These are phyloP conservation scores for Beauveria brongniartii DNA, from an alignment of 2,329 filamentous ascomycete species.

Conservation along the genomic window DNA sequence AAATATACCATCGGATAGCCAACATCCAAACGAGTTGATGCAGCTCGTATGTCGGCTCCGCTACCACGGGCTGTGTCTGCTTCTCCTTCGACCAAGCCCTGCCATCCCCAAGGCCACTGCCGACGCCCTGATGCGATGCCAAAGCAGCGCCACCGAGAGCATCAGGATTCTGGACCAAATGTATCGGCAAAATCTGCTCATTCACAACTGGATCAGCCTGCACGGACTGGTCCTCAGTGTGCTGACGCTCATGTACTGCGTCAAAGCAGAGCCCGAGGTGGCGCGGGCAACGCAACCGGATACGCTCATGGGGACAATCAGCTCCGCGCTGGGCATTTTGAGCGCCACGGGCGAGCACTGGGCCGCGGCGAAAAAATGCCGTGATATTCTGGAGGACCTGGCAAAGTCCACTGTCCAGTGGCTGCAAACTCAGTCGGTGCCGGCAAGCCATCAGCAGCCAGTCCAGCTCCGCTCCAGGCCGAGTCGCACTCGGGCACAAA, in stretches of 20 bases:
- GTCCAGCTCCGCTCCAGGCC: not conserved
- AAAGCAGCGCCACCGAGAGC: conserved; percentile 32
- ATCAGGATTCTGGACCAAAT: conserved; percentile 34
- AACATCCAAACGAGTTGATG: conserved; percentile 17
- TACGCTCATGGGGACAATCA: conserved; percentile 32
- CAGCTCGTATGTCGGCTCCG: conserved; percentile 32
- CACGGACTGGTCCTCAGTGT: conserved; percentile 40
- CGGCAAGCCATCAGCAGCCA: not conserved
- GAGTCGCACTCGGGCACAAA: not conserved
- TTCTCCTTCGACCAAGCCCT: conserved; percentile 43
- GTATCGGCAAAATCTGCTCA: conserved; percentile 35
- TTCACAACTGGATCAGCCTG: conserved; percentile 40
- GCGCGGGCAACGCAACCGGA: conserved; percentile 29
- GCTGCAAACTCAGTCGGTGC: conserved; percentile 14
- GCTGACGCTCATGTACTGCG: conserved; percentile 42
- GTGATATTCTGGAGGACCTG: conserved; percentile 36
- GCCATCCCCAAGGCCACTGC: conserved; percentile 39
- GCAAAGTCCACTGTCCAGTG: conserved; percentile 23
- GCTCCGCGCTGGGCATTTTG: conserved; percentile 36
- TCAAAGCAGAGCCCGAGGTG: conserved; percentile 37
- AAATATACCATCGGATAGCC: conserved; percentile 23
- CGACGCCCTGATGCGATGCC: conserved; percentile 32
- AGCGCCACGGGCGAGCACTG: conserved; percentile 45
- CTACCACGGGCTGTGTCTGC: conserved; percentile 40
- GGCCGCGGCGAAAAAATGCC: conserved; percentile 38